Evolutionary conservation across 495 filamentous ascomycete genomes (phyloP).

Genomic region (Penicillium alfredii): DNA sequence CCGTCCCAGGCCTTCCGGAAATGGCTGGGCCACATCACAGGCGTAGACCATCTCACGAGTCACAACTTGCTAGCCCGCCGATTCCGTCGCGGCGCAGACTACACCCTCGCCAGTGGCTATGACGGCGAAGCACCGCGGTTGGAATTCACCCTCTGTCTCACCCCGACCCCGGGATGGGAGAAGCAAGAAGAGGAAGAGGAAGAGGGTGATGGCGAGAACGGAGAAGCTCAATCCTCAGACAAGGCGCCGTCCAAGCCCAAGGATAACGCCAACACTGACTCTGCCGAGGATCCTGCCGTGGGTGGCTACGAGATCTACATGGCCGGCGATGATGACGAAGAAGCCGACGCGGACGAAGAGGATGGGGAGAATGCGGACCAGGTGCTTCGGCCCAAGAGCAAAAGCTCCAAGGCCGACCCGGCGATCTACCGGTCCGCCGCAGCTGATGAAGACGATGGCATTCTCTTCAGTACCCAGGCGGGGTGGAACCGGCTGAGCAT

Average conservation of each 20-base stretch:
- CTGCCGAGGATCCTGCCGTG: slow-evolving; percentile 49
- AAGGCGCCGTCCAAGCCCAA: slow-evolving; percentile 16
- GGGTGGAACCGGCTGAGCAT: slow-evolving; percentile 86
- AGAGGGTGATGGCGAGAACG: slow-evolving; percentile 37
- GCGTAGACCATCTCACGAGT: slow-evolving; percentile 54
- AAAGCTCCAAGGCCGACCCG: slow-evolving; percentile 52
- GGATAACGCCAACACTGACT: slow-evolving; percentile 23
- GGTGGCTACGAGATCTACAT: slow-evolving; percentile 92
- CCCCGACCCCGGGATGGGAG: slow-evolving; percentile 77
- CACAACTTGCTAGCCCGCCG: slow-evolving; percentile 68
- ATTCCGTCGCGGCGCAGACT: slow-evolving; percentile 83
- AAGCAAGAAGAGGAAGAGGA: slow-evolving; percentile 56
- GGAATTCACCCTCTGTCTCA: slow-evolving; percentile 81
- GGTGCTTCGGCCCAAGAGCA: slow-evolving; percentile 23
- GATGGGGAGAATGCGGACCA: slow-evolving; percentile 24
- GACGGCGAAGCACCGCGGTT: slow-evolving; percentile 69
- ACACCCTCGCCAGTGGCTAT: slow-evolving; percentile 83
- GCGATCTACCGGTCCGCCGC: slow-evolving; percentile 75
- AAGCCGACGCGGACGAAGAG: slow-evolving; percentile 38
- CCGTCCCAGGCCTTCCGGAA: slow-evolving; percentile 83
- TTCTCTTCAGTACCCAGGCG: slow-evolving; percentile 82
- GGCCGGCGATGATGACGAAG: slow-evolving; percentile 72
- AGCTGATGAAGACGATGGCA: slow-evolving; percentile 79
- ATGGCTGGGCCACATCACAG: slow-evolving; percentile 79
- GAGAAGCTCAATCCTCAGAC: slow-evolving; percentile 11